Evolutionary conservation across 2,329 filamentous ascomycete genomes (phyloP), one percentile per base, ranked within the genome.

Genomic region (Diaporthe sp.): DNA sequence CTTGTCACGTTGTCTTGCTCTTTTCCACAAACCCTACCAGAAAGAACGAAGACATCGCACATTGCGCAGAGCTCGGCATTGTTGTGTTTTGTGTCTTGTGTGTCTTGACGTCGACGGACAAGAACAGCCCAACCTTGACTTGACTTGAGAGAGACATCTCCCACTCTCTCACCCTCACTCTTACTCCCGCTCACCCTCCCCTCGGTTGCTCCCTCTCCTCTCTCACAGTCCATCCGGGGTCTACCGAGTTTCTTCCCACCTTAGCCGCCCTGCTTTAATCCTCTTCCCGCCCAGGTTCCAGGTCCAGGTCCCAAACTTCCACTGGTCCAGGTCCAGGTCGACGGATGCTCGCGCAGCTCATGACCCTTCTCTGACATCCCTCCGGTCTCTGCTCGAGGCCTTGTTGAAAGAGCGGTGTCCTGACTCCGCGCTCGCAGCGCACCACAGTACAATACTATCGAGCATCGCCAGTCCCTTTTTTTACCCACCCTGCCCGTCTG

Each of bases 391-490:
- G 79, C 77, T 78, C 76, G 73, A 76, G 78, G 76, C 72, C 71
- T 77, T 71, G 70, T 75, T 80, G 81, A 86, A 86, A 86, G 83
- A 86, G 84, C 85, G 85, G 85, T 86, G 85, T 85, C 84, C 77
- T 80, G 78, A 79, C 79, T 80, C 79, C 80, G 76, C 80, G 78
- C 80, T 79, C 77, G 75, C 77, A 65, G 71, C 78, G 79, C 85
- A 78, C 79, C 79, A 79, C 79, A 79, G 78, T 83, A 86, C 85
- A 87, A 86, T 86, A 86, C 84, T 85, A 84, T 84, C 85, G 81
- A 81, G 78, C 79, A 80, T 83, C 81, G 81, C 81, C 81, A 81
- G 82, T 81, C 81, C 81, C 82, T 79, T 80, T 22, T 4, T 80
- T 22, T 4, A 2, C 44, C 80, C 79, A 78, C 32, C 30, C 79